Conservation (phyloP, 208 protist genomes). For the Leishmania mexicana region DNA sequence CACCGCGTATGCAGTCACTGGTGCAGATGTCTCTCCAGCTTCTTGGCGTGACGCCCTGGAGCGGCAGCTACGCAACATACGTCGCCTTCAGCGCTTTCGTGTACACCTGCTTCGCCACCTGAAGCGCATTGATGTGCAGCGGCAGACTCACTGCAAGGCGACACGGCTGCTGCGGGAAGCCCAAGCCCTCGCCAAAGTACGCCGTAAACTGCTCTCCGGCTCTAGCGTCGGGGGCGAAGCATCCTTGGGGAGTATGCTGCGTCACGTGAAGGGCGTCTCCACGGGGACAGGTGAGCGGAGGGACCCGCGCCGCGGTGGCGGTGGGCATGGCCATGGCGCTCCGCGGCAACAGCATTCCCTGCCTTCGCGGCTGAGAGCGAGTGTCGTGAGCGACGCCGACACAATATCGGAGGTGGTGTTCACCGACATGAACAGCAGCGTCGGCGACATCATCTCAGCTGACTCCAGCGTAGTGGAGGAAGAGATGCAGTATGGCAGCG, state of each 20-base stretch:
- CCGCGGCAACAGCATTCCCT: not conserved
- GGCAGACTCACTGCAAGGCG: conserved; percentile 35
- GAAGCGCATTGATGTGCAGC: conserved; percentile 48
- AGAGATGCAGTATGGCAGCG: conserved; percentile 35
- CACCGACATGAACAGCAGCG: not conserved
- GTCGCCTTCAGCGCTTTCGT: conserved; percentile 64
- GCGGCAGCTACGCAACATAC: conserved; percentile 57
- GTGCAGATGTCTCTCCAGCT: not conserved
- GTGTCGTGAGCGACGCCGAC: not conserved
- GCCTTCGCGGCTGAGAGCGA: not conserved
- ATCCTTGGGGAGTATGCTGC: conserved; percentile 7
- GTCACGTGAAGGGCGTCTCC: not conserved
- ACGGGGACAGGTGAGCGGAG: not conserved
- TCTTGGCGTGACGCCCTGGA: conserved; percentile 14
- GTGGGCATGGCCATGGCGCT: not conserved
- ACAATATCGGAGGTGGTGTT: not conserved
- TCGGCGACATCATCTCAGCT: conserved; percentile 15
- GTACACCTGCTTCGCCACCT: conserved; percentile 56
- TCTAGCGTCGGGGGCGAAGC: not conserved
- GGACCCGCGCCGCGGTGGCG: not conserved
- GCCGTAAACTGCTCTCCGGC: conserved; percentile 12
- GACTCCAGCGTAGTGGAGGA: conserved; percentile 30
- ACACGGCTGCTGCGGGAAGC: conserved; percentile 51
- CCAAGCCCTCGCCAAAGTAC: conserved; percentile 48
- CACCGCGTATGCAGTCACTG: not conserved